Percentiles rank a stretch among this genome's conserved stretches.
Evolutionary conservation across 768 basidiomycete species (phyloP).

Genomic region (Hydnum rufescens): DNA sequence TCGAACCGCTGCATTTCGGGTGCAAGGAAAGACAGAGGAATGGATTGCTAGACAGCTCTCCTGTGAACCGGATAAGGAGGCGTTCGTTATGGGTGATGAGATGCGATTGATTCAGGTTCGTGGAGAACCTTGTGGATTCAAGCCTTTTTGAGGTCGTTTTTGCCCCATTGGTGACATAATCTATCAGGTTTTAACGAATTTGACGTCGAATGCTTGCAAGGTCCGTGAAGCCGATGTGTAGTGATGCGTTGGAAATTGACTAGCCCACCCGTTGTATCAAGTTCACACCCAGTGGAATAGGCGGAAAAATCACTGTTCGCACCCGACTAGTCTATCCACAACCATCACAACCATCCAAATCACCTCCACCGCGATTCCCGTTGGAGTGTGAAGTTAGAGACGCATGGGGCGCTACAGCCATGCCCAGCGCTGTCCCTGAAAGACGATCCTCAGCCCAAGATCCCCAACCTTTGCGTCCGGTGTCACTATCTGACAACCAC

Average conservation of each 20-base stretch:
- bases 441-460: not conserved
- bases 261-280: not conserved
- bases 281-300: not conserved
- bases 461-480: not conserved
- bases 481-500: not conserved
- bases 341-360: too few relatives aligned
- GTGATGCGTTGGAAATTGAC: not conserved
- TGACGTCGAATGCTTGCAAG: constrained; percentile 5
- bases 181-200: constrained; percentile 5
- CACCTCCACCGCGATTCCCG: too few relatives aligned
- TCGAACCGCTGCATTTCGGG: constrained; percentile 1
- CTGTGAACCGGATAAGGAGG: constrained; percentile 10
- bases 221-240: not conserved
- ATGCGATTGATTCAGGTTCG: constrained; percentile 15
- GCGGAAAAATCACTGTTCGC: constrained; percentile 7
- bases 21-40: constrained; percentile 7
- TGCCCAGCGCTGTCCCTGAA: not conserved
- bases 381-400: too few relatives aligned
- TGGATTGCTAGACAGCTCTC: constrained; percentile 1
- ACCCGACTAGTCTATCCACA: not conserved
- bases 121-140: too few relatives aligned
- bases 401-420: too few relatives aligned
- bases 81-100: constrained; percentile 17
- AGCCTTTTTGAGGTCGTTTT: not conserved
- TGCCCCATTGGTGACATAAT: not conserved